These are phyloP conservation scores for Quillaja saponaria DNA, from an alignment of 306 rosid species.

Conservation along the genomic window DNA sequence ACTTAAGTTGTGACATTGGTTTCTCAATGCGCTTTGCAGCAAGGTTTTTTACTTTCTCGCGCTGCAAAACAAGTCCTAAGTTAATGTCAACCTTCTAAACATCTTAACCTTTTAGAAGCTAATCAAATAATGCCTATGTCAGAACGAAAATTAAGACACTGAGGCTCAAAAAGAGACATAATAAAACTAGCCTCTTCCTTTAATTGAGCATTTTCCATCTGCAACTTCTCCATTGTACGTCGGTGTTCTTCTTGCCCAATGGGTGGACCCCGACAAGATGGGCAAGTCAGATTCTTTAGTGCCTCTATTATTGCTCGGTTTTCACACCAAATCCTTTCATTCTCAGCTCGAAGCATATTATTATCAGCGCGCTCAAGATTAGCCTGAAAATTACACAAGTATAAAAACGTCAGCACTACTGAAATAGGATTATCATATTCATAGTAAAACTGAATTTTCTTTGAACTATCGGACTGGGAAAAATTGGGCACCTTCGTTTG, in stretches of 20 bases:
- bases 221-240: constrained; percentile 37
- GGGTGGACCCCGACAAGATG: constrained; percentile 66
- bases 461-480: not conserved
- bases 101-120: not conserved
- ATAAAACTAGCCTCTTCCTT: constrained; percentile 50
- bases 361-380: constrained; percentile 54
- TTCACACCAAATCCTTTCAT: constrained; percentile 58
- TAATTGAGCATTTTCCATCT: constrained; percentile 49
- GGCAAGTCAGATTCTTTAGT: constrained; percentile 46
- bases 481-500: constrained; percentile 52
- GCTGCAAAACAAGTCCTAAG: constrained; percentile 37
- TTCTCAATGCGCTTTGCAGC: constrained; percentile 49
- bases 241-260: constrained; percentile 44
- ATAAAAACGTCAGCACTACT: not conserved
- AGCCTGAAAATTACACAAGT: constrained; percentile 34
- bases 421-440: not conserved
- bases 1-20: constrained; percentile 41
- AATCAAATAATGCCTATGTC: not conserved
- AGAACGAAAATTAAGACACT: not conserved
- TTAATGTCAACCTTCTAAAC: not conserved
- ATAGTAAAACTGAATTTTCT: not conserved
- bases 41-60: constrained; percentile 41
- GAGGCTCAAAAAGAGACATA: not conserved
- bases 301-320: constrained; percentile 52
- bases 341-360: constrained; percentile 53